Conservation (phyloP, 371 early-diverging fungal genomes). For the Mucor circinelloides region DNA sequence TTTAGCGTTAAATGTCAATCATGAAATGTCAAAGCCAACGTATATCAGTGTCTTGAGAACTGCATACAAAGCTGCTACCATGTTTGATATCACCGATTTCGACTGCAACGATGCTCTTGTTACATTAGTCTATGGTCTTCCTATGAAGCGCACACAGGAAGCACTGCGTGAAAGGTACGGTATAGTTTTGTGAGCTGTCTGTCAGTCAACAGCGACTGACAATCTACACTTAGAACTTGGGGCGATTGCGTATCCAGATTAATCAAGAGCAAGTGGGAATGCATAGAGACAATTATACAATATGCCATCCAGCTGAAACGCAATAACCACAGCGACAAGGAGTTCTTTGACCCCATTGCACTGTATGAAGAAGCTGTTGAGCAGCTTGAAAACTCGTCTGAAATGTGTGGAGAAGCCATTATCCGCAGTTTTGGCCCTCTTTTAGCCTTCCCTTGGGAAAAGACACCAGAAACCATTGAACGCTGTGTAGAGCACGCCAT, state of each 20-base stretch:
- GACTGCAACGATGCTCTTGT: constrained; percentile 21
- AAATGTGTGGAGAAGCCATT: constrained; percentile 41
- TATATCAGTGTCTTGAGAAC: constrained; percentile 25
- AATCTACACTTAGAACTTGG: constrained; percentile 27
- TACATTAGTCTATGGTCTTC: constrained; percentile 18
- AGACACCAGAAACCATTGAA: constrained; percentile 28
- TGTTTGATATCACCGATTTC: constrained; percentile 11
- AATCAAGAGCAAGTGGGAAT: constrained; percentile 45
- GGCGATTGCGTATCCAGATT: constrained; percentile 40
- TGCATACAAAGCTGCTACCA: constrained; percentile 29
- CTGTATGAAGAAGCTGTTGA: constrained; percentile 42
- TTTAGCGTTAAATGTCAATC: constrained; percentile 20
- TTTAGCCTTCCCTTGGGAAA: constrained; percentile 37
- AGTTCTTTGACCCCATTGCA: constrained; percentile 30
- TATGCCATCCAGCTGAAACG: constrained; percentile 22
- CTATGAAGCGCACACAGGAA: constrained; percentile 38
- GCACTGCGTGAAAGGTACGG: constrained; percentile 37
- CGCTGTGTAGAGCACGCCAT: constrained; percentile 36
- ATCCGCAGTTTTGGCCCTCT: constrained; percentile 35
- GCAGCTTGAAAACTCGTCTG: constrained; percentile 45
- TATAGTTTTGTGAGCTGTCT: background rate
- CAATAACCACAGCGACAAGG: background rate
- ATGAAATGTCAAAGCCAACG: constrained; percentile 33
- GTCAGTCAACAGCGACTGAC: background rate
- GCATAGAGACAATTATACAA: constrained; percentile 28